Percentiles rank a stretch among this genome's conserved stretches.
Evolutionary conservation across 257 asterid species (phyloP).

Genomic region (Solanum chiquidenum): DNA sequence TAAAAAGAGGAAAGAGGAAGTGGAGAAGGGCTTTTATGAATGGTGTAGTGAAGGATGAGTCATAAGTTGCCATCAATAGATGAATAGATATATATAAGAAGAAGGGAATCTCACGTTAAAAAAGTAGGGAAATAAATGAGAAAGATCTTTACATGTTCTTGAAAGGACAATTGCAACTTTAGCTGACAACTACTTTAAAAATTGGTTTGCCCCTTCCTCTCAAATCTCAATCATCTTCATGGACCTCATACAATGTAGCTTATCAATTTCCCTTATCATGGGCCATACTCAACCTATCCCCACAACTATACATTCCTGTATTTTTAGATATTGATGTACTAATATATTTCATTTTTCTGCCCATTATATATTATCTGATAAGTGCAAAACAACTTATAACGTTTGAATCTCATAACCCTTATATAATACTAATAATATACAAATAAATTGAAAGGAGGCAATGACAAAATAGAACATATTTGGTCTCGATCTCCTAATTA

Average conservation of each 20-base stretch:
- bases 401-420: background rate
- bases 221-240: background rate
- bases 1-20: background rate
- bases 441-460: background rate
- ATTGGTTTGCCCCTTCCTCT: background rate
- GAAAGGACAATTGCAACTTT: slow-evolving; percentile 24
- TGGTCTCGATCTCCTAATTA: background rate
- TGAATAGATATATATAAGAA: background rate
- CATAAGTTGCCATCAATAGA: slow-evolving; percentile 16
- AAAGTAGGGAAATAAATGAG: slow-evolving; percentile 14
- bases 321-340: background rate
- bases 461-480: background rate
- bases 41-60: slow-evolving; percentile 42
- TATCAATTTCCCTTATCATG: background rate
- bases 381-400: background rate
- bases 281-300: background rate
- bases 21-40: background rate
- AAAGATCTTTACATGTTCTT: slow-evolving; percentile 23
- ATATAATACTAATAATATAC: background rate
- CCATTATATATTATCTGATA: background rate
- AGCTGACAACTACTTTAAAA: background rate
- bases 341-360: background rate
- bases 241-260: background rate
- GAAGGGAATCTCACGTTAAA: slow-evolving; percentile 33
- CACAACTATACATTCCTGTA: background rate